Conservation (phyloP, 2,329 filamentous ascomycete genomes). For the Monosporascus sp. region DNA sequence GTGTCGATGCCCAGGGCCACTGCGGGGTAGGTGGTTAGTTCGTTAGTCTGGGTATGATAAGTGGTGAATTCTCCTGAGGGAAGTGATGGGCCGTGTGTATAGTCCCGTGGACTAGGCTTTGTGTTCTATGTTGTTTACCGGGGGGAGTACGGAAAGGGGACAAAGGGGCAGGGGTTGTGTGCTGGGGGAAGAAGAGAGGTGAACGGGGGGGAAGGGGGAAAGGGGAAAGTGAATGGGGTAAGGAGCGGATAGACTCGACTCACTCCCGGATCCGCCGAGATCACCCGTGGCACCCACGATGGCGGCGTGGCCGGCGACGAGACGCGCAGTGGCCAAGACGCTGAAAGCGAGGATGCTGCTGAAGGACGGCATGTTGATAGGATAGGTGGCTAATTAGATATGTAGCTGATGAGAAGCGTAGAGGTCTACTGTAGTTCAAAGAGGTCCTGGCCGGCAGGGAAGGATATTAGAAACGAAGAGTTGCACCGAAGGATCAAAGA, state of each 20-base stretch:
- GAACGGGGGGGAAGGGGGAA: neutral
- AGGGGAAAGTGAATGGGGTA: too few relatives aligned
- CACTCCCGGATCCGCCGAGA: constrained; percentile 49
- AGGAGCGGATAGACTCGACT: constrained; percentile 3
- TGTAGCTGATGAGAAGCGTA: constrained; percentile 1
- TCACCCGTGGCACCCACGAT: constrained; percentile 55
- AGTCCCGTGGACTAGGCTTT: too few relatives aligned
- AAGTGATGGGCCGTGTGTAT: too few relatives aligned
- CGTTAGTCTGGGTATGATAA: constrained; percentile 1
- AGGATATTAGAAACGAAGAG: constrained; percentile 4
- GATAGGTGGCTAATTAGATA: constrained; percentile 1
- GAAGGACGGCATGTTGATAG: constrained; percentile 19
- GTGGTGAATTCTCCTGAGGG: too few relatives aligned
- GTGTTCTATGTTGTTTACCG: too few relatives aligned
- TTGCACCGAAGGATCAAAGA: constrained; percentile 6
- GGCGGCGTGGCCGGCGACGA: constrained; percentile 56
- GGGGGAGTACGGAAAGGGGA: too few relatives aligned
- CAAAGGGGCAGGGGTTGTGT: neutral
- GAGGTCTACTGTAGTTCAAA: constrained; percentile 9
- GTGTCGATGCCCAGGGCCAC: constrained; percentile 45
- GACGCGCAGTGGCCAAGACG: constrained; percentile 46
- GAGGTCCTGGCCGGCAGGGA: constrained; percentile 21
- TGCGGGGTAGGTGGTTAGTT: constrained; percentile 5
- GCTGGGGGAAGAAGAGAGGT: neutral
- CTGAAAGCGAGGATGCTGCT: constrained; percentile 32